Evolutionary conservation across 768 basidiomycete genomes (phyloP).

Genomic region (Leccinum barrowsii): DNA sequence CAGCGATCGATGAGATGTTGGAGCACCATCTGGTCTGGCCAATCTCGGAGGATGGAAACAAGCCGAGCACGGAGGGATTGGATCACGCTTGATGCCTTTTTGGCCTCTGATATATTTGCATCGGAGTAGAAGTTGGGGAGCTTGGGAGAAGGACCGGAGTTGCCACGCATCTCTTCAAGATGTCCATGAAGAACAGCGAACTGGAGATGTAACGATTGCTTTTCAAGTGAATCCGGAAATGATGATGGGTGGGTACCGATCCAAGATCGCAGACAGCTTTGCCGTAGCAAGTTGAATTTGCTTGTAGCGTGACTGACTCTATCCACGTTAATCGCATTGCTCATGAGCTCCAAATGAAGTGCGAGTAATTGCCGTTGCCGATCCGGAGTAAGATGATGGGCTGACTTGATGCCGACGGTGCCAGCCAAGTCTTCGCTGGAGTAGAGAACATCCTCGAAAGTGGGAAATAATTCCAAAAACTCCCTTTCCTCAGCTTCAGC

Average conservation of each 20-base stretch:
- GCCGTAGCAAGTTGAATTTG: conserved; percentile 34
- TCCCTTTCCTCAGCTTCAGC: conserved; percentile 80
- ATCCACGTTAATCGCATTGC: background rate
- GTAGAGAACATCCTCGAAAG: conserved; percentile 61
- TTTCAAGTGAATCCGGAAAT: conserved; percentile 47
- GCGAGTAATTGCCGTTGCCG: conserved; percentile 37
- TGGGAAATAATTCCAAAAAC: conserved; percentile 82
- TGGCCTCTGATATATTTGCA: conserved; percentile 67
- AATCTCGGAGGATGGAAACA: conserved; percentile 59
- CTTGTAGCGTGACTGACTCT: background rate
- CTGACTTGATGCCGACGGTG: background rate
- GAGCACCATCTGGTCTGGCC: conserved; percentile 99
- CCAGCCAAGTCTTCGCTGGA: background rate
- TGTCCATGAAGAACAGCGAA: conserved; percentile 46
- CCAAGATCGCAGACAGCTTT: conserved; percentile 31
- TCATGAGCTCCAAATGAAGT: conserved; percentile 48
- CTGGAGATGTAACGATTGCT: conserved; percentile 47
- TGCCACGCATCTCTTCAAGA: conserved; percentile 29
- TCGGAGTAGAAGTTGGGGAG: conserved; percentile 79
- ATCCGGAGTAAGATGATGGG: conserved; percentile 29
- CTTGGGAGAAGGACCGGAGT: conserved; percentile 14
- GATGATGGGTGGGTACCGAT: conserved; percentile 28
- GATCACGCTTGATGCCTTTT: conserved; percentile 55
- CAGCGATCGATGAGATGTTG: conserved; percentile 76
- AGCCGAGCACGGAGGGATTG: conserved; percentile 51